Evolutionary conservation across 148 eudicot species (phyloP).

Genomic region (Agrostemma githago): DNA sequence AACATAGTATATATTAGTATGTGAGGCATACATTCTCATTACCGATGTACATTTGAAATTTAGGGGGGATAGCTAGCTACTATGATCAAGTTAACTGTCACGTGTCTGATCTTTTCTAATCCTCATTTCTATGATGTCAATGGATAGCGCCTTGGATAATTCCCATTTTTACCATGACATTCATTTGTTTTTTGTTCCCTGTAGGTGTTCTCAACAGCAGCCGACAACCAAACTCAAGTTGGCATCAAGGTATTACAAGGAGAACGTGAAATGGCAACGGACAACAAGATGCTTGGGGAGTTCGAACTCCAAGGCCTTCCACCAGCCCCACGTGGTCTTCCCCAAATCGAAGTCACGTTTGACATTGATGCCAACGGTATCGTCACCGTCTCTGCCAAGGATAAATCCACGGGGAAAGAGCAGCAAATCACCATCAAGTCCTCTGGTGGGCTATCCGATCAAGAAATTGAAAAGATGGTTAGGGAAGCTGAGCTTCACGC

Average conservation of each 20-base stretch:
- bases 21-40: too few species aligned
- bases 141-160: background rate
- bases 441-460: constrained; percentile 85
- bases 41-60: too few species aligned
- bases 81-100: too few species aligned
- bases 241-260: constrained; percentile 95
- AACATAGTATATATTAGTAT: too few species aligned
- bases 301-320: constrained; percentile 93
- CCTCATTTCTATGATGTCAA: background rate
- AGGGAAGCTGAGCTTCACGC: constrained; percentile 86
- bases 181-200: background rate
- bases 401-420: constrained; percentile 78
- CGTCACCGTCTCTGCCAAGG: constrained; percentile 91
- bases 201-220: constrained; percentile 92
- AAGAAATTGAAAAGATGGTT: constrained; percentile 84
- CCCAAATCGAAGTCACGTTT: constrained; percentile 92
- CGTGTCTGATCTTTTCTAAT: background rate
- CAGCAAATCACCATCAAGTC: constrained; percentile 91
- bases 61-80: too few species aligned
- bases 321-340: constrained; percentile 95
- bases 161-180: background rate
- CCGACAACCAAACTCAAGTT: constrained; percentile 97
- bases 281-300: constrained; percentile 85
- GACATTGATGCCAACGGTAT: constrained; percentile 98
- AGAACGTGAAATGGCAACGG: constrained; percentile 93